Conservation (phyloP, 148 eudicot genomes). For the Camellia japonica region DNA sequence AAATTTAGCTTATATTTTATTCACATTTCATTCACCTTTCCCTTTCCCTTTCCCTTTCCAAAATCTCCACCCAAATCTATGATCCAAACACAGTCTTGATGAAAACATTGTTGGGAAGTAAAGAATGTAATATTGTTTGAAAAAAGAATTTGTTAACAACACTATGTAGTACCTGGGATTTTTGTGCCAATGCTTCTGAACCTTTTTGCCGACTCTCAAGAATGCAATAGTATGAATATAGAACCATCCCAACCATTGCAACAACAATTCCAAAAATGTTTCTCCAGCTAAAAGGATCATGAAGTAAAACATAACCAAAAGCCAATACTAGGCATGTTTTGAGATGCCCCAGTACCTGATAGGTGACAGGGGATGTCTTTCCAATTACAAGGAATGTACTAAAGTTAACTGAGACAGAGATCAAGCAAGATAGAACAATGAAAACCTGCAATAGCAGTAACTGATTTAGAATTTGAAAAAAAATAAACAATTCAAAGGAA, state of each 20-base stretch:
- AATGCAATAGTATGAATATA: conserved; percentile 60
- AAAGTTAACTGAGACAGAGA: conserved; percentile 87
- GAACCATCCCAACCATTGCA: conserved; percentile 75
- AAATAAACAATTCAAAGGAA: background rate
- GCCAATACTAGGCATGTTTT: conserved; percentile 87
- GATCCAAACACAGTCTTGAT: background rate
- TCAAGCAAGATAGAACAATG: conserved; percentile 74
- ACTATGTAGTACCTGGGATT: conserved; percentile 48
- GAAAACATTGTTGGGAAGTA: background rate
- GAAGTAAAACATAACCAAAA: conserved; percentile 79
- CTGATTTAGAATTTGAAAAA: background rate
- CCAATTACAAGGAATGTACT: conserved; percentile 93
- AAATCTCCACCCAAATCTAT: too few species aligned
- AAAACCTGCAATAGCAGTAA: conserved; percentile 44
- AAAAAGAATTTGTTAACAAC: background rate
- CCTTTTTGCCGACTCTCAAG: conserved; percentile 62
- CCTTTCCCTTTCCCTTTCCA: too few species aligned
- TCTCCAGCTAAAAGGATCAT: conserved; percentile 81
- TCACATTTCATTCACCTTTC: too few species aligned
- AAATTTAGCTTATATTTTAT: too few species aligned
- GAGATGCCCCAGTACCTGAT: conserved; percentile 88
- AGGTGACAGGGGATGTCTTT: conserved; percentile 91
- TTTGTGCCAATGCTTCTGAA: conserved; percentile 43
- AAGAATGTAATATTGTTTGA: background rate
- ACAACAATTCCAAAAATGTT: conserved; percentile 71